Conservation (phyloP, 2,329 filamentous ascomycete genomes). For the Arachnomyces sp. region DNA sequence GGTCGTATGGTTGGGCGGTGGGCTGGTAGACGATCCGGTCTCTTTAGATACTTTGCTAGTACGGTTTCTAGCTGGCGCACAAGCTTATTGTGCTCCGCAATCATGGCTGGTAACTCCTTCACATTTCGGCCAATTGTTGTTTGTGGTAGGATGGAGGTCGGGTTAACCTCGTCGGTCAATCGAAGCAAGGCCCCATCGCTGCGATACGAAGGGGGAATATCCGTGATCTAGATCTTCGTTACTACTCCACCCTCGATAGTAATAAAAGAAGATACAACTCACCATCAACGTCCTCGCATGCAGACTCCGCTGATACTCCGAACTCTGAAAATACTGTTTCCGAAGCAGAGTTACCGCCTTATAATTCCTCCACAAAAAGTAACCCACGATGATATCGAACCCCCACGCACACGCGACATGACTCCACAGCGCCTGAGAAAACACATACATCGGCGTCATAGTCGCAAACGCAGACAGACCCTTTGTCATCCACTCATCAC, state of each 20-base stretch:
- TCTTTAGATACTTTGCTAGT: constrained; percentile 81
- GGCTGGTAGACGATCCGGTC: constrained; percentile 69
- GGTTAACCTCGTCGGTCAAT: constrained; percentile 71
- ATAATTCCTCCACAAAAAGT: constrained; percentile 89
- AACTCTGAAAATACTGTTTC: constrained; percentile 70
- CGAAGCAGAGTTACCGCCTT: constrained; percentile 61
- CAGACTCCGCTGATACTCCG: constrained; percentile 80
- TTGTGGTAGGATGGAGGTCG: constrained; percentile 67
- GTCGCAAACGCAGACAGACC: constrained; percentile 26
- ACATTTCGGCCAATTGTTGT: constrained; percentile 85
- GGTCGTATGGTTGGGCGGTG: constrained; percentile 70
- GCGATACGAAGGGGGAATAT: constrained; percentile 67
- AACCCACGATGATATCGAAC: constrained; percentile 66
- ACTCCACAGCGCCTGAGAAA: constrained; percentile 46
- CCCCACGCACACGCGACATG: constrained; percentile 52
- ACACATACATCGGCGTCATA: constrained; percentile 47
- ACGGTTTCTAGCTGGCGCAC: constrained; percentile 77
- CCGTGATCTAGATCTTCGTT: constrained; percentile 54
- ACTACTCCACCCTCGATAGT: background rate
- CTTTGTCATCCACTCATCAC: constrained; percentile 24
- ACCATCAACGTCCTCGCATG: constrained; percentile 60
- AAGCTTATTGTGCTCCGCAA: constrained; percentile 70
- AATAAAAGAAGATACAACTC: constrained; percentile 10
- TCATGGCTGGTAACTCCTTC: constrained; percentile 76
- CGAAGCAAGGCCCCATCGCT: constrained; percentile 81